Conservation (phyloP, 2,329 filamentous ascomycete genomes). For the Stagonosporopsis tanaceti region DNA sequence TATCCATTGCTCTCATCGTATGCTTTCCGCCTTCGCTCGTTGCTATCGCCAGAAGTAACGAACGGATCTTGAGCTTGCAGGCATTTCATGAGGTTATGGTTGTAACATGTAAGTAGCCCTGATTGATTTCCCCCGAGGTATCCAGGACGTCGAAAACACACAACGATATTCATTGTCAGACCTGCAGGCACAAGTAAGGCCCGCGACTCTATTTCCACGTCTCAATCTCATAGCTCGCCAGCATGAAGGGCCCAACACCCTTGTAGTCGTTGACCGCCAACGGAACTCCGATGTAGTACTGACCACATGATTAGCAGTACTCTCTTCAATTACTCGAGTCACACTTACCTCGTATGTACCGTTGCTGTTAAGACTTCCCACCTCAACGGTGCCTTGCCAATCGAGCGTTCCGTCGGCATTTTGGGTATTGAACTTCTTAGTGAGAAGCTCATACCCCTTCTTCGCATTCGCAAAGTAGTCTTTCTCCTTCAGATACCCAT, state of each 20-base stretch:
- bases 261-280: constrained; percentile 44
- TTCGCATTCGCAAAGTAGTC: constrained; percentile 47
- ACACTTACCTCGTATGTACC: constrained; percentile 57
- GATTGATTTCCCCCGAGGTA: not conserved
- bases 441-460: constrained; percentile 52
- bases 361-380: constrained; percentile 57
- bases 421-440: constrained; percentile 53
- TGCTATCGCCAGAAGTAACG: too few species aligned
- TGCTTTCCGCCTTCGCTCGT: too few species aligned
- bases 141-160: too few species aligned
- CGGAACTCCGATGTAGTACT: constrained; percentile 44
- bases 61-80: too few species aligned
- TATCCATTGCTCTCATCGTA: too few species aligned
- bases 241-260: constrained; percentile 45
- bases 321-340: not conserved
- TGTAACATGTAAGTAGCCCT: too few species aligned
- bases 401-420: constrained; percentile 54
- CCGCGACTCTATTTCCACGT: constrained; percentile 6
- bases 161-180: too few species aligned
- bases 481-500: constrained; percentile 24
- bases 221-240: constrained; percentile 25
- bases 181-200: too few species aligned
- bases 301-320: not conserved
- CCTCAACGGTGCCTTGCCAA: constrained; percentile 59
- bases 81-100: too few species aligned